Evolutionary conservation across 2,329 filamentous ascomycete species (phyloP).

Genomic region (Calonectria henricotiae): DNA sequence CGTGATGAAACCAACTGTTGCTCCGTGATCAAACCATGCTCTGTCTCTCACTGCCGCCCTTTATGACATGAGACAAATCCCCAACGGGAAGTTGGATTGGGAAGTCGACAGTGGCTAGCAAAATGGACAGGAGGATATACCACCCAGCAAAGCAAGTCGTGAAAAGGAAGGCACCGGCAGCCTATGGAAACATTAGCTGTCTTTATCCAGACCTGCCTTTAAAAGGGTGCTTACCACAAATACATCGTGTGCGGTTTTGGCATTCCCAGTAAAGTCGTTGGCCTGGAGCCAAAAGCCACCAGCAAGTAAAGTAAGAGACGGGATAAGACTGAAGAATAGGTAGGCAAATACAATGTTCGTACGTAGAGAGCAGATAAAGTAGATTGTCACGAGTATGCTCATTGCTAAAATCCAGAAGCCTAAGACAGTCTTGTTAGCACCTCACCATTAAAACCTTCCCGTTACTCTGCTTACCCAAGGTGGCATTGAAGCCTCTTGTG

Average conservation of each 20-base stretch:
- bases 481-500: slow-evolving; percentile 1
- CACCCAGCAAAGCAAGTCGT: slow-evolving; percentile 58
- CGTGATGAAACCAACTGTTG: background rate
- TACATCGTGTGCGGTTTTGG: background rate
- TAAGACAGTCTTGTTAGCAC: background rate
- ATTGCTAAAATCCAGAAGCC: slow-evolving; percentile 8
- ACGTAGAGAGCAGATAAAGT: slow-evolving; percentile 76
- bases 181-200: background rate
- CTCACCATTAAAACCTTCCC: background rate
- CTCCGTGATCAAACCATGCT: background rate
- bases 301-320: slow-evolving; percentile 42
- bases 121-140: slow-evolving; percentile 69
- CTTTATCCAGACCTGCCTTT: background rate
- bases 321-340: slow-evolving; percentile 64
- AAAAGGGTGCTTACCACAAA: background rate
- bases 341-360: slow-evolving; percentile 79
- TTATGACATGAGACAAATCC: slow-evolving; percentile 66
- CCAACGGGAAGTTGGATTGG: slow-evolving; percentile 70
- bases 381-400: background rate
- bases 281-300: slow-evolving; percentile 17
- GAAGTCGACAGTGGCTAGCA: slow-evolving; percentile 71
- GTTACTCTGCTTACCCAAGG: background rate
- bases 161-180: background rate
- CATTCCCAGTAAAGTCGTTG: slow-evolving; percentile 6
- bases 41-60: slow-evolving; percentile 25